phyloP scores from a whole-genome alignment of 2,329 filamentous ascomycete genomes.

The Pseudogymnoascus sp. region DNA sequence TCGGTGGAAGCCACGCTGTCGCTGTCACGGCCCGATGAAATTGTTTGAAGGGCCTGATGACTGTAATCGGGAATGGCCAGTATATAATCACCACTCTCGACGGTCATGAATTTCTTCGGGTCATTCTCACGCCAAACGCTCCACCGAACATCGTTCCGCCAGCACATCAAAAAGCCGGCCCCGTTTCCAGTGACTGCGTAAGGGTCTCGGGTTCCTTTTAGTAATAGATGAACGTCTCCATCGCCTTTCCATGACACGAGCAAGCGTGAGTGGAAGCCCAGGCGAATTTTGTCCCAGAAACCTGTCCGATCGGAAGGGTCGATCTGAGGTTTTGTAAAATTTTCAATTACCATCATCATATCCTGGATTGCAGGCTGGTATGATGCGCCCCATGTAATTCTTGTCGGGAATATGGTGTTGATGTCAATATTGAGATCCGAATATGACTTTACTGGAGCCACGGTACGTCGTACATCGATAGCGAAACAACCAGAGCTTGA shows the following conservation, averaged over 20 bases:
- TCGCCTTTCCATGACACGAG: constrained; percentile 89
- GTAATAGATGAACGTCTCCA: constrained; percentile 84
- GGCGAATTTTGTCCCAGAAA: constrained; percentile 97
- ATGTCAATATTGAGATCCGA: constrained; percentile 88
- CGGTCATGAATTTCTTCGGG: constrained; percentile 87
- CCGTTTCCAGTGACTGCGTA: constrained; percentile 89
- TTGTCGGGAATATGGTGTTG: constrained; percentile 84
- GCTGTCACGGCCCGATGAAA: constrained; percentile 35
- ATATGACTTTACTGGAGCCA: constrained; percentile 92
- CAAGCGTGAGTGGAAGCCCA: constrained; percentile 88
- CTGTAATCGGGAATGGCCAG: constrained; percentile 91
- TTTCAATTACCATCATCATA: constrained; percentile 99
- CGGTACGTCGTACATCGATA: constrained; percentile 81
- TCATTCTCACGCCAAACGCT: constrained; percentile 78
- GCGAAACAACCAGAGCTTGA: constrained; percentile 60
- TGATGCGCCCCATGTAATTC: constrained; percentile 93
- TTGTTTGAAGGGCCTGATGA: constrained; percentile 60
- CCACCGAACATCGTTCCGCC: constrained; percentile 88
- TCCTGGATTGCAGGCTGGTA: constrained; percentile 98
- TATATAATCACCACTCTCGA: constrained; percentile 91
- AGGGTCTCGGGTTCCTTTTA: constrained; percentile 88
- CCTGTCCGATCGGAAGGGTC: constrained; percentile 90
- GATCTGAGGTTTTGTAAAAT: constrained; percentile 90
- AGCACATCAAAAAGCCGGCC: constrained; percentile 96
- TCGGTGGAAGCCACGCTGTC: constrained; percentile 49